Percentiles rank a stretch among this genome's conserved stretches.
phyloP scores from a whole-genome alignment of 2,329 filamentous ascomycete genomes.

The Arthrinium phaeospermum region DNA sequence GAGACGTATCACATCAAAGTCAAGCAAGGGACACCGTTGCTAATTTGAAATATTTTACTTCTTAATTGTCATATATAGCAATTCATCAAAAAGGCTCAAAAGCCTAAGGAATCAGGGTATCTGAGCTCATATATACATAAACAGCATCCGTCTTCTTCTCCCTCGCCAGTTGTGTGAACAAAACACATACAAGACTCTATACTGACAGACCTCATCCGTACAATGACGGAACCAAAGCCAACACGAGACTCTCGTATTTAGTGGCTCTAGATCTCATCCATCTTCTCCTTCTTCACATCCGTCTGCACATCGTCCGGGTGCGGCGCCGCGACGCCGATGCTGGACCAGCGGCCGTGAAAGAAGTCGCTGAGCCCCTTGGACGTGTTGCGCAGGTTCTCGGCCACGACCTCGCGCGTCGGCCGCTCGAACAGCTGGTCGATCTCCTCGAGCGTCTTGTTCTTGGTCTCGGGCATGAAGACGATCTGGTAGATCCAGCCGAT shows the following conservation, averaged over 20 bases:
- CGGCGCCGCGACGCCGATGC: neutral
- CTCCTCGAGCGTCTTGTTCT: constrained; percentile 71
- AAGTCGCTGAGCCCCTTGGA: constrained; percentile 24
- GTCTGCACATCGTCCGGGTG: neutral
- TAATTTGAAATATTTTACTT: neutral
- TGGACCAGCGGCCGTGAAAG: constrained; percentile 26
- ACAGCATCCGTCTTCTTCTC: neutral
- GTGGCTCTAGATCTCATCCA: neutral
- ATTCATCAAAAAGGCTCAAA: neutral
- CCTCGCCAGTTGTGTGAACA: neutral
- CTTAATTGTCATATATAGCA: constrained; percentile 1
- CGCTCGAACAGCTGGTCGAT: constrained; percentile 71
- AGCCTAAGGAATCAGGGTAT: constrained; percentile 9
- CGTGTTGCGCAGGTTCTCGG: constrained; percentile 56
- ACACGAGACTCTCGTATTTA: neutral
- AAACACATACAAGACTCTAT: neutral
- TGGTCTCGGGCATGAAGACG: constrained; percentile 78
- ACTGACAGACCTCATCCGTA: neutral
- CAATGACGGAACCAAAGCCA: neutral
- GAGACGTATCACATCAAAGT: neutral
- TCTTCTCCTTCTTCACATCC: constrained; percentile 6
- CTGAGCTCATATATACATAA: constrained; percentile 16
- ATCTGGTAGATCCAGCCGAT: constrained; percentile 75
- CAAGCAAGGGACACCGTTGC: neutral
- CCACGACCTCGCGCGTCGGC: constrained; percentile 67